Percentiles rank a stretch among this genome's conserved stretches.
These are phyloP conservation scores for Eremomyces bilateralis DNA, from an alignment of 495 filamentous ascomycete species.

Conservation along the genomic window DNA sequence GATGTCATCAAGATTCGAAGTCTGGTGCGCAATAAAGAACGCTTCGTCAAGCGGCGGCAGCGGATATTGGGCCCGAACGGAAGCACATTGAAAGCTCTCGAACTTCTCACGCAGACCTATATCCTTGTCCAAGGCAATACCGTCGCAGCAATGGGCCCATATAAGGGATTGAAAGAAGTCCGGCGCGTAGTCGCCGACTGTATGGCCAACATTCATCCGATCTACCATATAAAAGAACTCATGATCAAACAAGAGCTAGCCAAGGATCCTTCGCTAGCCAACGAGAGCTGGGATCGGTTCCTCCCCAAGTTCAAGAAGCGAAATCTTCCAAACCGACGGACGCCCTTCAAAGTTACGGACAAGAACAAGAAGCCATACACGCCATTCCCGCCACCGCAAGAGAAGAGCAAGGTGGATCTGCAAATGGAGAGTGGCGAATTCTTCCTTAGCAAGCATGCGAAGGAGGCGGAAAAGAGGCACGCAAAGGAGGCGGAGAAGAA, in stretches of 20 bases:
- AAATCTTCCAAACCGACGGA: conserved; percentile 62
- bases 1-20: conserved; percentile 91
- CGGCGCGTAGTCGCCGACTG: conserved; percentile 80
- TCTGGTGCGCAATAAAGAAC: conserved; percentile 82
- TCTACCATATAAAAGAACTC: conserved; percentile 91
- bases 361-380: conserved; percentile 91
- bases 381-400: conserved; percentile 45
- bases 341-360: conserved; percentile 71
- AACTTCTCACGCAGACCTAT: conserved; percentile 85
- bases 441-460: conserved; percentile 78
- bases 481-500: conserved; percentile 61
- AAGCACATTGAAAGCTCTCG: conserved; percentile 76
- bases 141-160: conserved; percentile 73
- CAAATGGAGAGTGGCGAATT: conserved; percentile 98
- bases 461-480: conserved; percentile 61
- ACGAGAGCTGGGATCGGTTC: conserved; percentile 90
- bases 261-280: conserved; percentile 70
- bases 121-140: conserved; percentile 96
- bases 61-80: conserved; percentile 71
- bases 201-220: conserved; percentile 88
- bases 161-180: conserved; percentile 83
- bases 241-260: conserved; percentile 99
- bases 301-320: conserved; percentile 96
- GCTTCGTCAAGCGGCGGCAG: conserved; percentile 90
- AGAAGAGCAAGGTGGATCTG: conserved; percentile 93